A percentile compares a stretch with the other conserved stretches of the same genome.
phyloP scores from a whole-genome alignment of 2,329 filamentous ascomycete genomes.

The Xylariaceae sp. region DNA sequence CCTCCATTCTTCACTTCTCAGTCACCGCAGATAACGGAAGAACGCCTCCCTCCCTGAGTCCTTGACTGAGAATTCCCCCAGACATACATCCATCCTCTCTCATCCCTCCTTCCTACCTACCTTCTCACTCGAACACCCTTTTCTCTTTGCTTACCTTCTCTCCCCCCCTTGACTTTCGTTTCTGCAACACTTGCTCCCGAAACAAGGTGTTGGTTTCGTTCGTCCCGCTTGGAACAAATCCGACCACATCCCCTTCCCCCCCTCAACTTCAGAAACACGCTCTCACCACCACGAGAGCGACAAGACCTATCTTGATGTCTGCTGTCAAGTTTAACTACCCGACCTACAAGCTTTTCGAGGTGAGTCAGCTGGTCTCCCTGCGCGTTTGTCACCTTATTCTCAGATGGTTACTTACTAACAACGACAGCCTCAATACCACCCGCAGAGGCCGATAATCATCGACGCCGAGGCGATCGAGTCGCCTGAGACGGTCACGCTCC shows the following conservation, averaged over 20 bases:
- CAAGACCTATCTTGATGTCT: conserved; percentile 51
- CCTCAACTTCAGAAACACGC: conserved; percentile 22
- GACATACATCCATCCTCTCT: conserved; percentile 14
- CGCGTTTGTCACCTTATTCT: background rate
- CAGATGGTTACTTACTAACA: background rate
- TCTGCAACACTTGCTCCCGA: conserved; percentile 34
- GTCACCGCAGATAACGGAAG: too few species aligned
- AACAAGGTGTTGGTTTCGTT: conserved; percentile 33
- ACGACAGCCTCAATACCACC: conserved; percentile 46
- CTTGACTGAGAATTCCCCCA: background rate
- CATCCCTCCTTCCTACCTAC: conserved; percentile 7
- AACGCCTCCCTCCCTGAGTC: too few species aligned
- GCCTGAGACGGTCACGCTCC: conserved; percentile 51
- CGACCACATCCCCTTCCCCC: conserved; percentile 20
- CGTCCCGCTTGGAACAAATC: conserved; percentile 31
- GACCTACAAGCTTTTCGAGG: conserved; percentile 55
- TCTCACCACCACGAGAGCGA: conserved; percentile 18
- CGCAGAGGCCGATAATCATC: conserved; percentile 53
- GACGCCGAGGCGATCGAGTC: conserved; percentile 52
- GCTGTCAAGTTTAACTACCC: conserved; percentile 50
- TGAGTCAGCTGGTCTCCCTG: conserved; percentile 37
- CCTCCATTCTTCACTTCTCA: conserved; percentile 10
- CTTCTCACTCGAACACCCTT: background rate
- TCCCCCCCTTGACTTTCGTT: conserved; percentile 8
- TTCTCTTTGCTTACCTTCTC: background rate